These are phyloP conservation scores for Serpula lacrymans DNA, from an alignment of 768 basidiomycete genomes.

Conservation along the genomic window DNA sequence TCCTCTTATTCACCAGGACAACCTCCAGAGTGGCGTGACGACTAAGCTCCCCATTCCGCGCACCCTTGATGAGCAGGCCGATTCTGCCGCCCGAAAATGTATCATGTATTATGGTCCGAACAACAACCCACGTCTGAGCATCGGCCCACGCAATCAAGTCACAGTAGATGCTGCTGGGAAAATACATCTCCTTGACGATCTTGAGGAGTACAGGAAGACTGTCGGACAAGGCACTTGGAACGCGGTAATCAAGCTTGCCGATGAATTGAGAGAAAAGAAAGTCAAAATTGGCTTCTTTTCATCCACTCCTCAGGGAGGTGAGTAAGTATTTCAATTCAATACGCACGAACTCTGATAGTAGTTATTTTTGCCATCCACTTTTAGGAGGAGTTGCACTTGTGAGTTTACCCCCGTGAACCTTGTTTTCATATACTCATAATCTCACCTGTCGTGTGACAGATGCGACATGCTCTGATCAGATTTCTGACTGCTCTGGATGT, in stretches of 20 bases:
- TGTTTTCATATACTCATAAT: conserved; percentile 2
- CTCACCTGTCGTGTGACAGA: conserved; percentile 40
- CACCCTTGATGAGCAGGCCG: conserved; percentile 80
- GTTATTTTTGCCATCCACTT: conserved; percentile 17
- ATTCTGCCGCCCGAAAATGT: conserved; percentile 82
- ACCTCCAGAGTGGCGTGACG: conserved; percentile 42
- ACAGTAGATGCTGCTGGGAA: conserved; percentile 84
- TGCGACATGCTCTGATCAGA: conserved; percentile 92
- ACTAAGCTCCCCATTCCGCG: conserved; percentile 69
- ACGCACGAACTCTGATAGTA: conserved; percentile 21
- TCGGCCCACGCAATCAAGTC: conserved; percentile 83
- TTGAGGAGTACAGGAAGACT: conserved; percentile 72
- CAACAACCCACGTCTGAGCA: conserved; percentile 80
- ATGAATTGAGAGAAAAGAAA: conserved; percentile 82
- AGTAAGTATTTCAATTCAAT: conserved; percentile 17
- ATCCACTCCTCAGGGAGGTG: conserved; percentile 92
- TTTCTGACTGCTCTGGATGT: conserved; percentile 79
- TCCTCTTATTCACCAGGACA: conserved; percentile 41
- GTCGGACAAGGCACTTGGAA: conserved; percentile 78
- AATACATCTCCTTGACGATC: conserved; percentile 81
- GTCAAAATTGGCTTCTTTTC: conserved; percentile 93
- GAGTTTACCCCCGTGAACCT: conserved; percentile 32
- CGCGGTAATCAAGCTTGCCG: conserved; percentile 74
- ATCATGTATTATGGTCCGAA: conserved; percentile 79
- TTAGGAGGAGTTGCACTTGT: conserved; percentile 91